Evolutionary conservation across 352 stramenopile species (phyloP), one percentile per base, ranked within the genome.

Genomic region (Aphanomyces invadans): DNA sequence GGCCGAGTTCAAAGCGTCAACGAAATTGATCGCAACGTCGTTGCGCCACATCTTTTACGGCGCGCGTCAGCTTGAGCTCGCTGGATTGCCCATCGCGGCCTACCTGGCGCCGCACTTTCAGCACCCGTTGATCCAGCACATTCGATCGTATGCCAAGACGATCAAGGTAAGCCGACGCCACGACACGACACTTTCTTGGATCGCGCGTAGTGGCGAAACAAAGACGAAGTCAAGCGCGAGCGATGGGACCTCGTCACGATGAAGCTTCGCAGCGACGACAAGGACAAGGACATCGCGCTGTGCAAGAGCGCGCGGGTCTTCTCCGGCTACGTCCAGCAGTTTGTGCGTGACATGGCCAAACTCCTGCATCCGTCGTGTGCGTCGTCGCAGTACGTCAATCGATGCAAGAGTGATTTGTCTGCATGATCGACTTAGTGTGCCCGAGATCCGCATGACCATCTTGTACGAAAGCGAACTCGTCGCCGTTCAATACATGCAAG

Each of bases 11-110:
- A 93, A 90, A 42, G 83, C 83, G 42, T 73, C 89, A 46, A 77
- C 82, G 1, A 89, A 89, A 44, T 87, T 78, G 53, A 81, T 93
- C n/a, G 81, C 79, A 15, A 90, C 65, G 38, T 81, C 81, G 10
- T 70, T 93, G 19, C 77, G 82, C 17, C 88, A 90, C 59, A 78
- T 93, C 9, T 93, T 90, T 69, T 91, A 91, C 59, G 84, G 84
- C 1, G 87, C 82, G 1, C 71, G 82, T 2, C 84, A 93, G 62
- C 75, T 93, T 3, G 84, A 93, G 55, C 68, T 93, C 17, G 81
- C 84, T 11, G 84, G 84, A 2, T 59, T 93, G 33, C 83, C 84
- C 3, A 93, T 82, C 1, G 83, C 82, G 17, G 79, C 89, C 33
- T 87, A 83, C 62, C 68, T 93, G 17, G 81, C 84, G 4, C 81